Evolutionary conservation across 805 yeast genomes (phyloP), one percentile per base, ranked within the genome.

Genomic region (Candida pseudoglaebosa): DNA sequence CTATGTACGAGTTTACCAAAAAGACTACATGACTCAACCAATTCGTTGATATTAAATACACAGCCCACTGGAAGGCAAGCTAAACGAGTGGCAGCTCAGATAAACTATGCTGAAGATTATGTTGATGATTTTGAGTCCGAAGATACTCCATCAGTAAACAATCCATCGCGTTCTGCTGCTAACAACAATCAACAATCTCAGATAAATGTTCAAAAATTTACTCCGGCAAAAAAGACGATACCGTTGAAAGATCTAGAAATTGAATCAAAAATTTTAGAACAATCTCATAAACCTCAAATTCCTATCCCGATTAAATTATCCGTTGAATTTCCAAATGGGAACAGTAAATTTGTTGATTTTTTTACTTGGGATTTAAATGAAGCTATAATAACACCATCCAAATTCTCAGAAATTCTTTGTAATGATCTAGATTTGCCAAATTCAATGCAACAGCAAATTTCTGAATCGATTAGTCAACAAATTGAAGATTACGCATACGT

Each of bases 371-470:
- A 84, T 51, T 46, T 79, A 22, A 72, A 78, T 50, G 90, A 84
- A 48, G 58, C 72, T 4, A 66, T 80, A 17, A 62, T 84, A 17
- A 77, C 87, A 2, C 95, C 95, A 1, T 85, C 80, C 43, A 77
- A 80, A 41, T 74, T 80, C 63, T 91, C 96, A 0, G 67, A 76
- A 10, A 75, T 87, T 19, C 75, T 90, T 51, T 82, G 95, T 52
- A 76, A 78, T 39, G 99, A 93, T 49, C 69, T 93, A 46, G 96
- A 89, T 43, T 73, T 93, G 28, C 86, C 95, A 3, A 73, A 65
- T 19, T 69, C 75, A 6, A 71, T 80, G 39, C 87, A 83, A 48
- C 61, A 67, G 32, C 79, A 75, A 44, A 80, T 93, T 26, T 72
- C 83, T 0, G 75, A 74, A 15, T 77, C 90, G 9, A 86, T 93